These are phyloP conservation scores for Delonix regia DNA, from an alignment of 306 rosid genomes.

Conservation along the genomic window DNA sequence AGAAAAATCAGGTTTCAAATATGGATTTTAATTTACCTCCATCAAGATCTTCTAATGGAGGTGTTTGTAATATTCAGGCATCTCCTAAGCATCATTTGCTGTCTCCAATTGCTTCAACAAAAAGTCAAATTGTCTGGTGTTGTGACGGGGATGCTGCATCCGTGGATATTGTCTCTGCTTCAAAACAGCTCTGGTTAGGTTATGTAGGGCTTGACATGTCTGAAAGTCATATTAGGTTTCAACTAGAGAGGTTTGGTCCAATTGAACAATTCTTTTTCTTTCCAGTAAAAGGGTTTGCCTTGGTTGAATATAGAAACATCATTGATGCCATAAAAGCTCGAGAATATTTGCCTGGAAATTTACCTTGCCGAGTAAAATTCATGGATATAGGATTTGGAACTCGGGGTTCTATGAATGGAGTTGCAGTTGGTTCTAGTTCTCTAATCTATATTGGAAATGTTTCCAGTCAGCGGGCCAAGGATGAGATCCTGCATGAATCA, in stretches of 20 bases:
- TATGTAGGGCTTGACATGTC: conserved; percentile 62
- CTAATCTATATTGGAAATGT: conserved; percentile 78
- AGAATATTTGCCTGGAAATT: conserved; percentile 66
- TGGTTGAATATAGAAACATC: conserved; percentile 83
- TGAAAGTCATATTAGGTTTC: conserved; percentile 82
- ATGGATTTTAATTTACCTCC: conserved; percentile 60
- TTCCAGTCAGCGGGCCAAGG: conserved; percentile 86
- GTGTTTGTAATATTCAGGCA: conserved; percentile 50
- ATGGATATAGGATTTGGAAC: conserved; percentile 92
- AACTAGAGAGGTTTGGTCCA: conserved; percentile 88
- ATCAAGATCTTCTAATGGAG: conserved; percentile 68
- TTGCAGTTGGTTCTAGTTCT: conserved; percentile 84
- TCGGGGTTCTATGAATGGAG: conserved; percentile 77
- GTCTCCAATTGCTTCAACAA: conserved; percentile 52
- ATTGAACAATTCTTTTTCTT: conserved; percentile 70
- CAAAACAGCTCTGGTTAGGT: conserved; percentile 93
- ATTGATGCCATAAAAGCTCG: conserved; percentile 82
- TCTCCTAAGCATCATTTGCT: conserved; percentile 67
- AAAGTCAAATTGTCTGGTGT: conserved; percentile 64
- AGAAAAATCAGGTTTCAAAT: conserved; percentile 60
- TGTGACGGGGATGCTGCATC: conserved; percentile 88
- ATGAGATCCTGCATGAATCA: conserved; percentile 86
- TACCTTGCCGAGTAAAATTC: conserved; percentile 81
- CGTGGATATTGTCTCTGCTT: conserved; percentile 84
- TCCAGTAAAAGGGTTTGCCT: conserved; percentile 75